A percentile compares a stretch with the other conserved stretches of the same genome.
phyloP scores from a whole-genome alignment of 1,284 basidiomycete species.

The Bondarzewia mesenterica region DNA sequence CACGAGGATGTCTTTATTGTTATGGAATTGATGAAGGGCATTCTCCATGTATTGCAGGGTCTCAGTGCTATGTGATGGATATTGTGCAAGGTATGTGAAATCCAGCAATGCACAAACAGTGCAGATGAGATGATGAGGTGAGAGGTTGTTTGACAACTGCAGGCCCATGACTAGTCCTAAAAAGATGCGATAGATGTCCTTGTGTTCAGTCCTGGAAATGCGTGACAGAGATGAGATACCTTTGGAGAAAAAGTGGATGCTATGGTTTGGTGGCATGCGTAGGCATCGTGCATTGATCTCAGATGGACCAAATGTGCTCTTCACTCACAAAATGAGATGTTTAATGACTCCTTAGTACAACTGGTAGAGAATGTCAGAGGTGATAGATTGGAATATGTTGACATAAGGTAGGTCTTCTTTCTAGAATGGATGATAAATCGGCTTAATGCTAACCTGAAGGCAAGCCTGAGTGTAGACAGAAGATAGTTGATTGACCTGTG shows the following conservation, averaged over 20 bases:
- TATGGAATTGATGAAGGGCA: neutral
- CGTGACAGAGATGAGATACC: conserved; percentile 6
- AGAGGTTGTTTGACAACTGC: neutral
- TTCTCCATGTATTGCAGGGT: neutral
- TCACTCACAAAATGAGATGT: conserved; percentile 4
- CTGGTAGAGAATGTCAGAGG: conserved; percentile 30
- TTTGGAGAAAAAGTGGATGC: neutral
- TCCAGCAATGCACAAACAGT: conserved; percentile 17
- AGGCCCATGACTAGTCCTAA: conserved; percentile 10
- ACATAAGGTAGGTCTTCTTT: conserved; percentile 18
- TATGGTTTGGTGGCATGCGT: neutral
- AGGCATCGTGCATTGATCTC: conserved; percentile 14
- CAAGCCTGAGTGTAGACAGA: neutral
- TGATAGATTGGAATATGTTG: conserved; percentile 23
- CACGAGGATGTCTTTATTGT: conserved; percentile 12
- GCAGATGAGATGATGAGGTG: conserved; percentile 6
- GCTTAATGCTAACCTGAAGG: conserved; percentile 5
- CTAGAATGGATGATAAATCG: conserved; percentile 24
- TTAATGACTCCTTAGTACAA: conserved; percentile 19
- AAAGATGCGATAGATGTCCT: conserved; percentile 15
- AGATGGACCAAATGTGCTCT: conserved; percentile 1
- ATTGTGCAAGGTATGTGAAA: conserved; percentile 6
- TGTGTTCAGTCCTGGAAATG: conserved; percentile 16
- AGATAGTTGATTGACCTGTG: neutral
- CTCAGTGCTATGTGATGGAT: neutral